A percentile compares a stretch with the other conserved stretches of the same genome.
These are phyloP conservation scores for Articulospora tetracladia DNA, from an alignment of 495 filamentous ascomycete genomes.

Conservation along the genomic window DNA sequence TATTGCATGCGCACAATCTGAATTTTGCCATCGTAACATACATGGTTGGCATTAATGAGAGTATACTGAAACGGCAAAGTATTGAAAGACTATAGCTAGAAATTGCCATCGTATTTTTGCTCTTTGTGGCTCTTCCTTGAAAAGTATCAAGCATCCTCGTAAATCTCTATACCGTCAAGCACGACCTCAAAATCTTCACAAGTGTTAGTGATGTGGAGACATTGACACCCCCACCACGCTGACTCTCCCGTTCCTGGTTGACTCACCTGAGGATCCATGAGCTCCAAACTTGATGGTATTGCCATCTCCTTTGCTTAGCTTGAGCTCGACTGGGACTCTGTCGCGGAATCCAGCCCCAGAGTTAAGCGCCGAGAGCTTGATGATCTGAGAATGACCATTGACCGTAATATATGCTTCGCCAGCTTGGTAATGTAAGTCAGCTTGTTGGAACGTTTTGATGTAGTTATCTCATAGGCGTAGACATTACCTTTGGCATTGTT, in stretches of 20 bases:
- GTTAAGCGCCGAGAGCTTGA: conserved; percentile 38
- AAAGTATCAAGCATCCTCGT: conserved; percentile 23
- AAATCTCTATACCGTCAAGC: conserved; percentile 31
- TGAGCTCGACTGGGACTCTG: conserved; percentile 33
- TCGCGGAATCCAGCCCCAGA: conserved; percentile 37
- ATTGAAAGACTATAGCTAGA: too few relatives aligned
- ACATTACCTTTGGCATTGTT: conserved; percentile 28
- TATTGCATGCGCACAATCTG: too few relatives aligned
- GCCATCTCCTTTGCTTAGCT: conserved; percentile 28
- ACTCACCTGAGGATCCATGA: conserved; percentile 28
- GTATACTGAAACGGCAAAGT: too few relatives aligned
- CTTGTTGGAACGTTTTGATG: conserved; percentile 7
- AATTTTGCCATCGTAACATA: too few relatives aligned
- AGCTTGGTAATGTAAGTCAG: conserved; percentile 15
- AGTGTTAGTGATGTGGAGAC: neutral
- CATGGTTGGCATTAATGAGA: too few relatives aligned
- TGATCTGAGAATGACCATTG: conserved; percentile 30
- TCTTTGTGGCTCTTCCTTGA: too few relatives aligned
- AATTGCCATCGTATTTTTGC: too few relatives aligned
- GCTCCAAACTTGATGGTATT: conserved; percentile 38
- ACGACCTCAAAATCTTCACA: conserved; percentile 26
- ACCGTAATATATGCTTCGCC: conserved; percentile 37
- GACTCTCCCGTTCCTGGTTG: neutral
- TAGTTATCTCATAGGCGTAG: neutral
- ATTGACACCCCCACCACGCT: neutral